Percentiles rank a stretch among this genome's conserved stretches.
Evolutionary conservation across 169 alveolate genomes (phyloP).

Genomic region (Plasmodium adleri): DNA sequence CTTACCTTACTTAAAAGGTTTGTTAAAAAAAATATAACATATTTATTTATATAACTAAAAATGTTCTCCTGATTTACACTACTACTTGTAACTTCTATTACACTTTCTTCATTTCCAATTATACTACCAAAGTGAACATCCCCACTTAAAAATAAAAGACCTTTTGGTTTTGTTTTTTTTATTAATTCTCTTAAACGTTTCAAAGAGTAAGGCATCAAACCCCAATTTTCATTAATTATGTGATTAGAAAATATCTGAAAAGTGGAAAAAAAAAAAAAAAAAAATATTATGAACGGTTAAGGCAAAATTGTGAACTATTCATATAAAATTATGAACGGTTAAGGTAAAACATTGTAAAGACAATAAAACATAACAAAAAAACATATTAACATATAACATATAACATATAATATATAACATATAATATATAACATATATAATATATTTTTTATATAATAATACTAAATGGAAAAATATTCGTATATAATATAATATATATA

Average conservation of each 20-base stretch:
- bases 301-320: too few species aligned
- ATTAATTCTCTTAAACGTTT: constrained; percentile 80
- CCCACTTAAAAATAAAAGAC: constrained; percentile 88
- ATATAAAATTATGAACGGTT: too few species aligned
- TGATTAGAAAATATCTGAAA: constrained; percentile 65
- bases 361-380: too few species aligned
- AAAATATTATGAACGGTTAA: background rate
- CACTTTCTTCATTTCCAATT: constrained; percentile 79
- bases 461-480: too few species aligned
- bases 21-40: constrained; percentile 23
- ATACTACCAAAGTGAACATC: constrained; percentile 87
- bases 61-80: constrained; percentile 63
- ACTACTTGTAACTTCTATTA: constrained; percentile 66
- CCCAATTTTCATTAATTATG: constrained; percentile 88
- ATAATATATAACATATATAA: too few species aligned
- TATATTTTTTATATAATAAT: too few species aligned
- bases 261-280: constrained; percentile 1
- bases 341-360: too few species aligned
- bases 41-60: constrained; percentile 36
- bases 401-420: too few species aligned
- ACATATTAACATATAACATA: too few species aligned
- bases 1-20: constrained; percentile 17
- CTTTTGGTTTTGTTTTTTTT: constrained; percentile 85
- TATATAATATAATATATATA: too few species aligned
- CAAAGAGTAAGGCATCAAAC: constrained; percentile 86